Evolutionary conservation across 805 yeast species (phyloP).

Genomic region (Ascoidea rubescens): DNA sequence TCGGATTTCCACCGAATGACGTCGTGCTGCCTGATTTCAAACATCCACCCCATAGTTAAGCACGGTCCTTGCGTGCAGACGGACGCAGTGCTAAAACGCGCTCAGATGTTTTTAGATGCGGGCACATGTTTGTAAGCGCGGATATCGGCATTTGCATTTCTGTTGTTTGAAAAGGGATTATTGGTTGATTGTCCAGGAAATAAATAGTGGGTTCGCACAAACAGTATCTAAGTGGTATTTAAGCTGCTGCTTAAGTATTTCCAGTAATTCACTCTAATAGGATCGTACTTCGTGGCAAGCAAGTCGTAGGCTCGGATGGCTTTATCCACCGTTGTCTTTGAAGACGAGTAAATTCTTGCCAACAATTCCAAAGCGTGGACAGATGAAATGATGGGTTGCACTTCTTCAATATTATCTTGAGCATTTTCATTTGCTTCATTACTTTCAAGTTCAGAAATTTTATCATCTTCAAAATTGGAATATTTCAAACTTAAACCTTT

Average conservation of each 20-base stretch:
- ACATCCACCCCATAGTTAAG: too few relatives aligned
- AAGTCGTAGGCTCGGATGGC: conserved; percentile 33
- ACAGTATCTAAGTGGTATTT: too few relatives aligned
- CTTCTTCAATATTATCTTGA: conserved; percentile 6
- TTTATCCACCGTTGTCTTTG: conserved; percentile 16
- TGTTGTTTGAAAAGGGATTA: too few relatives aligned
- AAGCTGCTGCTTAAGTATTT: conserved; percentile 15
- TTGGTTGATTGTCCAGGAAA: too few relatives aligned
- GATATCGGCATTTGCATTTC: too few relatives aligned
- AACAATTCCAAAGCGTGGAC: conserved; percentile 52
- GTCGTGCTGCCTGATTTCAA: too few relatives aligned
- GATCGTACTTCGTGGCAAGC: conserved; percentile 42
- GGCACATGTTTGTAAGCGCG: too few relatives aligned
- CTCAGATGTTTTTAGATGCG: too few relatives aligned
- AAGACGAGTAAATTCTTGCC: conserved; percentile 31
- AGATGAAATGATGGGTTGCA: conserved; percentile 24
- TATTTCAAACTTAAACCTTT: conserved; percentile 31
- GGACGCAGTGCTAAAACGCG: too few relatives aligned
- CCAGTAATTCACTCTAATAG: conserved; percentile 55
- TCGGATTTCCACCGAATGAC: too few relatives aligned
- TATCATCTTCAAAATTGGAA: conserved; percentile 17
- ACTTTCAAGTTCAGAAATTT: conserved; percentile 12
- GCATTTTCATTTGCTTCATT: conserved; percentile 11
- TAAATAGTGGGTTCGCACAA: too few relatives aligned
- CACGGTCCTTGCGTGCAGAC: too few relatives aligned